Evolutionary conservation across 257 asterid species (phyloP), one percentile per base, ranked within the genome.

Genomic region (Echium plantagineum): DNA sequence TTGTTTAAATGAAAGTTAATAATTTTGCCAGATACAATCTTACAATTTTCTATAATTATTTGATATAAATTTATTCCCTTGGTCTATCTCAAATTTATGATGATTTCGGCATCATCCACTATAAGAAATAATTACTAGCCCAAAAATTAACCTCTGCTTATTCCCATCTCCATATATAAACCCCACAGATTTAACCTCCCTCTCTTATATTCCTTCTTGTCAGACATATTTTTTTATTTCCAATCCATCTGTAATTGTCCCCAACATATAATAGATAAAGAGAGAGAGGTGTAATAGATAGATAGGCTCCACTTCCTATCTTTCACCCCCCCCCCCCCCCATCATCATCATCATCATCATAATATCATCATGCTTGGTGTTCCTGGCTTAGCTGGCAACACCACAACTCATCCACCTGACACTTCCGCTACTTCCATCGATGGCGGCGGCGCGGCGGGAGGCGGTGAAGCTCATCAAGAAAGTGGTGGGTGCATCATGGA

Each of bases 401-500:
- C 49, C 49, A 42, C 49, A 42, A 42, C 49, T 42, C 49, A 42
- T 42, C 49, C 49, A 42, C 5, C 49, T 42, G 49, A 12, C 4
- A 42, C 15, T 42, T 7, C 48, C 0, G 9, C 48, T 3, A 31
- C 48, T 9, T 42, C 49, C 17, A 31, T 67, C 20, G 70, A 68
- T 8, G 79, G 64, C 21, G 84, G 83, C 60, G 15, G 49, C 0
- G 72, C 68, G 1, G 75, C 71, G 10, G 32, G 26, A 24, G 26
- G 26, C 26, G 26, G 26, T 24, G 79, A 64, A 4, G 85, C 69
- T 38, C 57, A 72, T 52, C 78, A 54, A 46, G 90, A 81, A 69
- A 75, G 85, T 64, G 87, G 91, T 9, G 73, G 79, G 16, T 69
- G 77, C 26, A 73, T 73, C 15, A 67, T 76, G 16, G 85, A 76